Conservation (phyloP, 306 rosid species). For the Castanea crenata region DNA sequence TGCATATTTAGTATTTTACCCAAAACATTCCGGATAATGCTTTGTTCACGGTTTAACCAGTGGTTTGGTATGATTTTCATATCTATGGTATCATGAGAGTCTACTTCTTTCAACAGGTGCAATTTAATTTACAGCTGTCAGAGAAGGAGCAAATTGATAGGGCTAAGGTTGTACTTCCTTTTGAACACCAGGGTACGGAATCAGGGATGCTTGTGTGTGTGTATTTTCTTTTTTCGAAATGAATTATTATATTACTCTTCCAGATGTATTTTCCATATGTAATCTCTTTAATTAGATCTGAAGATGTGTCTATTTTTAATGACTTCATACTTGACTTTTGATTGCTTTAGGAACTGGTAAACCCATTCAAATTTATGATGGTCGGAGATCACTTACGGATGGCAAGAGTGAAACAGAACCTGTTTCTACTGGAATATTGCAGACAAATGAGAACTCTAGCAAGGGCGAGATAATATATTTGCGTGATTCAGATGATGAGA, state of each 20-base stretch:
- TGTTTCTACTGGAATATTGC: conserved; percentile 25
- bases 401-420: conserved; percentile 32
- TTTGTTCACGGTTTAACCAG: no score
- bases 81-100: no score
- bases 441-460: conserved; percentile 42
- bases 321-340: background rate
- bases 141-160: conserved; percentile 87
- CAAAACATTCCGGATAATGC: no score
- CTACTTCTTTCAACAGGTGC: conserved; percentile 54
- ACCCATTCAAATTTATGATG: conserved; percentile 83
- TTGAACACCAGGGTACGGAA: conserved; percentile 86
- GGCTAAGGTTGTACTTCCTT: conserved; percentile 90
- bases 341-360: conserved; percentile 66
- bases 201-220: background rate
- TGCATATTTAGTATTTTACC: no score
- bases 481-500: conserved; percentile 95
- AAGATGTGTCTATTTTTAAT: conserved; percentile 2
- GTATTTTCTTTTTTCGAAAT: background rate
- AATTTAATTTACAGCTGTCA: conserved; percentile 80
- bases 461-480: conserved; percentile 85
- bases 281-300: background rate
- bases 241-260: background rate
- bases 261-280: background rate
- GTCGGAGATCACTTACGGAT: conserved; percentile 63
- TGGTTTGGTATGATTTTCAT: no score